Percentiles rank a stretch among this genome's conserved stretches.
These are phyloP conservation scores for Trichothecium roseum DNA, from an alignment of 2,329 filamentous ascomycete genomes.

Conservation along the genomic window DNA sequence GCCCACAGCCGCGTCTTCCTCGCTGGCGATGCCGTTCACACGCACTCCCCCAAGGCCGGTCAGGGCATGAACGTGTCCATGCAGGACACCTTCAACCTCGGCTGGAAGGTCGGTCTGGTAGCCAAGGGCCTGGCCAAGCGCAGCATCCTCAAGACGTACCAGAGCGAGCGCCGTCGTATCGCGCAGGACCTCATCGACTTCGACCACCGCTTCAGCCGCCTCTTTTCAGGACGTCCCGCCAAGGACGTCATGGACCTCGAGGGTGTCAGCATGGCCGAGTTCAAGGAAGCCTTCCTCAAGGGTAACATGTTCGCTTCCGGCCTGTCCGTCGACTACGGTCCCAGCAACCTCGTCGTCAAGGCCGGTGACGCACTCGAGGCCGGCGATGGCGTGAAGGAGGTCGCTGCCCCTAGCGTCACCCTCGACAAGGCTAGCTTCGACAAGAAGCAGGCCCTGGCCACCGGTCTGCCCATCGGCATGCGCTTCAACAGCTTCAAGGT, in stretches of 20 bases:
- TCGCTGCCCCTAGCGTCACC: slow-evolving; percentile 2
- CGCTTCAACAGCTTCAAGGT: slow-evolving; percentile 50
- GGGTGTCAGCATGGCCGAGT: slow-evolving; percentile 51
- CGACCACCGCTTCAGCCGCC: slow-evolving; percentile 44
- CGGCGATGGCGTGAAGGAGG: slow-evolving; percentile 32
- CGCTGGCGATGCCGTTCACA: slow-evolving; percentile 55
- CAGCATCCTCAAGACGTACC: slow-evolving; percentile 37
- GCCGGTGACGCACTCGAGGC: slow-evolving; percentile 28
- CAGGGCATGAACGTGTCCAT: slow-evolving; percentile 62
- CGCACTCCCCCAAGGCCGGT: slow-evolving; percentile 49
- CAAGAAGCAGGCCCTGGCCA: slow-evolving; percentile 19
- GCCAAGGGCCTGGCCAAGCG: slow-evolving; percentile 30
- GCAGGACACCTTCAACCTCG: slow-evolving; percentile 48
- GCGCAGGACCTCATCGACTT: slow-evolving; percentile 58
- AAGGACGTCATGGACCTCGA: slow-evolving; percentile 50
- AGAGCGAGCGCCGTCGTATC: slow-evolving; percentile 43
- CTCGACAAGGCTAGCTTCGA: slow-evolving; percentile 6
- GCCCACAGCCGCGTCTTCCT: slow-evolving; percentile 53
- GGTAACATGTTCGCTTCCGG: slow-evolving; percentile 51
- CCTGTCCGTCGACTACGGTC: slow-evolving; percentile 44
- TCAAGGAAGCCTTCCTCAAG: slow-evolving; percentile 50
- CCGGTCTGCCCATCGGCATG: slow-evolving; percentile 36
- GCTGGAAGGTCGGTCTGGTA: slow-evolving; percentile 40
- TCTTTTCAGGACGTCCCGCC: slow-evolving; percentile 47
- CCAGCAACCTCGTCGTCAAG: slow-evolving; percentile 46